A percentile compares a stretch with the other conserved stretches of the same genome.
Conservation (phyloP, 805 yeast genomes). For the Hanseniaspora meyeri region DNA sequence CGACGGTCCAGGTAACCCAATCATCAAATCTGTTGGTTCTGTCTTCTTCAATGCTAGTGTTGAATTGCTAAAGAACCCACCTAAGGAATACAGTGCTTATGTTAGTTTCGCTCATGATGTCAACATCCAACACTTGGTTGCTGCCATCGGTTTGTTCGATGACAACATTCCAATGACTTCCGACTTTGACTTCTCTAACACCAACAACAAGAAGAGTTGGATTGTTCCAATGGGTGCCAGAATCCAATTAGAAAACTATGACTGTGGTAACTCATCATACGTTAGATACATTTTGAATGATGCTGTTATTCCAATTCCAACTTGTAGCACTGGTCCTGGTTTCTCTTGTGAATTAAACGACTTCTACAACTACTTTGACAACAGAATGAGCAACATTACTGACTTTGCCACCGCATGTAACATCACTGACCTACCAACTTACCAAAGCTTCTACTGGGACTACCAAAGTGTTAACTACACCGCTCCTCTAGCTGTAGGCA, state of each 20-base stretch:
- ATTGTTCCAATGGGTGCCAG: constrained; percentile 49
- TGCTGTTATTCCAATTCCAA: constrained; percentile 40
- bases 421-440: constrained; percentile 17
- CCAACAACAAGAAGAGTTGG: constrained; percentile 38
- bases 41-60: constrained; percentile 43
- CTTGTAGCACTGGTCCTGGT: constrained; percentile 44
- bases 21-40: constrained; percentile 48
- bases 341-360: constrained; percentile 34
- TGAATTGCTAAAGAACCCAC: constrained; percentile 37
- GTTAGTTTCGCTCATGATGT: constrained; percentile 68
- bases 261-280: constrained; percentile 31
- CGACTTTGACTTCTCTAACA: constrained; percentile 34
- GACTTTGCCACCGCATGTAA: constrained; percentile 28
- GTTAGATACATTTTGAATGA: constrained; percentile 43
- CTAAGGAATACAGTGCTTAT: constrained; percentile 42
- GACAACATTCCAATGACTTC: constrained; percentile 31
- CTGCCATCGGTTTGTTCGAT: constrained; percentile 48
- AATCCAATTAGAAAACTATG: constrained; percentile 38
- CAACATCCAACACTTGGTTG: constrained; percentile 45
- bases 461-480: constrained; percentile 18
- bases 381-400: constrained; percentile 23
- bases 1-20: constrained; percentile 51
- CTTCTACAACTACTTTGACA: constrained; percentile 26
- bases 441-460: constrained; percentile 21
- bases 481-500: constrained; percentile 13